Evolutionary conservation across 805 yeast species (phyloP).

Genomic region (Yarrowia keelungensis): DNA sequence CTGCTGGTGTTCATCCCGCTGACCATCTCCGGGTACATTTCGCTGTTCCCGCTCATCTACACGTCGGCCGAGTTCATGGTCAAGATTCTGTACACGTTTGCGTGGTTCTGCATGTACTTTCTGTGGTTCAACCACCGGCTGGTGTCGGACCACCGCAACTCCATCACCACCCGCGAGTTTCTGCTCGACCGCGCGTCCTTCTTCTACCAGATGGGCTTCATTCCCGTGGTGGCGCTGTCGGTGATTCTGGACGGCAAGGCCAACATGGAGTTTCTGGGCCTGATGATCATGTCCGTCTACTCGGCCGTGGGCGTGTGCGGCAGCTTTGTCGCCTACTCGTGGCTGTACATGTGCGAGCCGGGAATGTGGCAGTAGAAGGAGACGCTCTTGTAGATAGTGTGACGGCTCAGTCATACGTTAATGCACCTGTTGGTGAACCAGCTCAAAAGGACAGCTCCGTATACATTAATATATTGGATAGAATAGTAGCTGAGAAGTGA

Average conservation of each 20-base stretch:
- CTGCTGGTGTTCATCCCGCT: constrained; percentile 74
- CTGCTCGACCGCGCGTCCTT: constrained; percentile 73
- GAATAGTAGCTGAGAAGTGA: too few relatives aligned
- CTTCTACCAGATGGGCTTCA: constrained; percentile 69
- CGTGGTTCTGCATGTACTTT: constrained; percentile 83
- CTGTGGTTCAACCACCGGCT: constrained; percentile 66
- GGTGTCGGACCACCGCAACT: constrained; percentile 45
- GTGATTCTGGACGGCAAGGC: constrained; percentile 63
- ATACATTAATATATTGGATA: background rate
- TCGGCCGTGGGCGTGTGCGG: constrained; percentile 84
- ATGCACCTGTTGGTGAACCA: too few relatives aligned
- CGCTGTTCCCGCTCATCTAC: constrained; percentile 84
- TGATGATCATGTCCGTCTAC: constrained; percentile 85
- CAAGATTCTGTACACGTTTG: constrained; percentile 76
- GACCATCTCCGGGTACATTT: constrained; percentile 81
- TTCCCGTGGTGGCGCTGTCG: constrained; percentile 65
- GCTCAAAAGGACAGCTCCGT: background rate
- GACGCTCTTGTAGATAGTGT: too few relatives aligned
- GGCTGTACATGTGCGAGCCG: constrained; percentile 88
- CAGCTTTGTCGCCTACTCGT: constrained; percentile 87
- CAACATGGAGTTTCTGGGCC: constrained; percentile 72
- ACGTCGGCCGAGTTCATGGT: constrained; percentile 81
- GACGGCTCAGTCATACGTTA: too few relatives aligned
- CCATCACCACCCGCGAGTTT: constrained; percentile 53
- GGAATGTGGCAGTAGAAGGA: constrained; percentile 42